phyloP scores from a whole-genome alignment of 345 rosid genomes.

The Carallia pectinifolia region DNA sequence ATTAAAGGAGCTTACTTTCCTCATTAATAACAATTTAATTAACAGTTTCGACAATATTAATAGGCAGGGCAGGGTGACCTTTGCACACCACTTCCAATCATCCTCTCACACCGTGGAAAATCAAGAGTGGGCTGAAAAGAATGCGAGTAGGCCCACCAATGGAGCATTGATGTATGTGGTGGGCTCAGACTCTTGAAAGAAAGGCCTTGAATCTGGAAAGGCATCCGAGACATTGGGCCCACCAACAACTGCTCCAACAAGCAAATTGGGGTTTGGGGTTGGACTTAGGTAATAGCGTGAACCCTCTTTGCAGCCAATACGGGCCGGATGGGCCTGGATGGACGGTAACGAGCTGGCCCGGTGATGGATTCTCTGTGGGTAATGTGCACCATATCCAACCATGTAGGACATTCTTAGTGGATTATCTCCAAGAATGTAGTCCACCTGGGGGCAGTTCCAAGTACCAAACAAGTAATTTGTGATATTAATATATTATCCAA shows the following conservation, averaged over 20 bases:
- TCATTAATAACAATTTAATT: conserved; percentile 19
- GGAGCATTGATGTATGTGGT: conserved; percentile 38
- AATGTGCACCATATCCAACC: conserved; percentile 32
- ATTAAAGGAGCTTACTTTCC: conserved; percentile 11
- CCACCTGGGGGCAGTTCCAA: conserved; percentile 21
- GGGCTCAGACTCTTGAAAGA: conserved; percentile 36
- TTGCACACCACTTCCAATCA: conserved; percentile 48
- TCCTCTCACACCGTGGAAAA: neutral
- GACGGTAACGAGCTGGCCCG: conserved; percentile 36
- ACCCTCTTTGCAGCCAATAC: conserved; percentile 28
- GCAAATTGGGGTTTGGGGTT: conserved; percentile 31
- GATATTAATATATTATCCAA: too few species aligned
- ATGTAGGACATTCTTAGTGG: conserved; percentile 37
- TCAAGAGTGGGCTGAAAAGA: conserved; percentile 56
- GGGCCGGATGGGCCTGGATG: conserved; percentile 28
- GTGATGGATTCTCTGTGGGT: conserved; percentile 36
- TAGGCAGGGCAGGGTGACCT: conserved; percentile 48
- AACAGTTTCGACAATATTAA: conserved; percentile 17
- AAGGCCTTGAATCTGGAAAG: conserved; percentile 35
- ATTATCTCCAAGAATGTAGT: conserved; percentile 39
- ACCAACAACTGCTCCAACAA: conserved; percentile 34
- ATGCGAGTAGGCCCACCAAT: conserved; percentile 26
- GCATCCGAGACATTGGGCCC: conserved; percentile 35
- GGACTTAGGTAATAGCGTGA: conserved; percentile 28
- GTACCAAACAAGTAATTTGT: too few species aligned